Conservation (phyloP, 352 stramenopile species). For the Phytopythium ostracodes region DNA sequence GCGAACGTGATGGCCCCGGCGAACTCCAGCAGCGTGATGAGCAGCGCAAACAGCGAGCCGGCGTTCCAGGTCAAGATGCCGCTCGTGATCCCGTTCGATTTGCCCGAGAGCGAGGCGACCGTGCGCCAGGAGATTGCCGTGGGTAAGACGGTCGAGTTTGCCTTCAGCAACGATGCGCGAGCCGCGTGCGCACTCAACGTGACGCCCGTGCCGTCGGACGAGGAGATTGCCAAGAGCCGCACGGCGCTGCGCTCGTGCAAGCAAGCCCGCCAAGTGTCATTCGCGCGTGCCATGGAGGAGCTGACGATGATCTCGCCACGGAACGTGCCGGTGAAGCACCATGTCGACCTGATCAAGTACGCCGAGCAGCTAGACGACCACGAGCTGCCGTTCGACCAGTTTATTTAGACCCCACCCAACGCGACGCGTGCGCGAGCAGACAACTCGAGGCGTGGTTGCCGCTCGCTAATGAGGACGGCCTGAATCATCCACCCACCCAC, state of each 20-base stretch:
- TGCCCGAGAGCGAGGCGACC: constrained; percentile 36
- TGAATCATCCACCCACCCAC: neutral
- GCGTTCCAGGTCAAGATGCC: constrained; percentile 43
- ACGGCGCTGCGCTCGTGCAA: constrained; percentile 69
- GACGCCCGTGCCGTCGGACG: constrained; percentile 51
- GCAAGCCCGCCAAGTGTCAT: constrained; percentile 66
- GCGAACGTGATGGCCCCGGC: neutral
- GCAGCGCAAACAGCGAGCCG: constrained; percentile 11
- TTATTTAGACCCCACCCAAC: constrained; percentile 37
- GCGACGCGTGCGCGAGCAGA: constrained; percentile 12
- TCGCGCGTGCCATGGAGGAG: constrained; percentile 70
- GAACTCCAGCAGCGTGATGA: neutral
- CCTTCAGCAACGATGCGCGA: constrained; percentile 29
- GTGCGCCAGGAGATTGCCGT: constrained; percentile 48
- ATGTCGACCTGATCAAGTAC: constrained; percentile 84
- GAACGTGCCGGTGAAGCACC: constrained; percentile 72
- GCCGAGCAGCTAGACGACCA: constrained; percentile 73
- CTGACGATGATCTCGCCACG: constrained; percentile 76
- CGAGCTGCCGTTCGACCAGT: constrained; percentile 48
- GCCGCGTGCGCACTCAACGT: constrained; percentile 50
- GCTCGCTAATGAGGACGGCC: neutral
- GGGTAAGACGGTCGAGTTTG: constrained; percentile 71
- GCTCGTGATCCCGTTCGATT: constrained; percentile 65
- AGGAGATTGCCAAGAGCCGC: constrained; percentile 66
- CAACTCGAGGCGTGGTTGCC: constrained; percentile 12